Evolutionary conservation across 148 eudicot genomes (phyloP).

Genomic region (Rhododendron ovatum): DNA sequence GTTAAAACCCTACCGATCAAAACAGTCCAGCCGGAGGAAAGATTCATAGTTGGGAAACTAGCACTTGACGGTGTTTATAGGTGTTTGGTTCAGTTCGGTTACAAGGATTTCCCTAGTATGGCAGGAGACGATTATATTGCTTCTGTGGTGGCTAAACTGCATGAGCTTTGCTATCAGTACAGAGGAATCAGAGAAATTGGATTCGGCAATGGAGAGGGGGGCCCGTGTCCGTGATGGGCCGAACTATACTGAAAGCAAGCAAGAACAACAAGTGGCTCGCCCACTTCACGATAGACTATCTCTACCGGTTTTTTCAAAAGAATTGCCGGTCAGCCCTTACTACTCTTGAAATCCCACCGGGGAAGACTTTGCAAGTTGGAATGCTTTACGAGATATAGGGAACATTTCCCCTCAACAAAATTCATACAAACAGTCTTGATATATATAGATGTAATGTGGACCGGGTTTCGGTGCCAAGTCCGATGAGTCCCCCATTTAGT

Average conservation of each 20-base stretch:
- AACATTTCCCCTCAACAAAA: neutral
- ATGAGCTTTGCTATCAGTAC: neutral
- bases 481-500: neutral
- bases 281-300: slow-evolving; percentile 15
- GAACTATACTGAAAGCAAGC: slow-evolving; percentile 21
- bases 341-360: slow-evolving; percentile 9
- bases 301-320: slow-evolving; percentile 31
- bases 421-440: neutral
- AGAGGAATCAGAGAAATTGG: slow-evolving; percentile 9
- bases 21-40: slow-evolving; percentile 22
- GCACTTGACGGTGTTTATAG: slow-evolving; percentile 7
- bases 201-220: slow-evolving; percentile 10
- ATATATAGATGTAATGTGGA: neutral
- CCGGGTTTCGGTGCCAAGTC: neutral
- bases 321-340: slow-evolving; percentile 26
- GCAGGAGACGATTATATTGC: neutral
- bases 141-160: slow-evolving; percentile 8
- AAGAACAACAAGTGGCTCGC: slow-evolving; percentile 5
- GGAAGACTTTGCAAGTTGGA: slow-evolving; percentile 27
- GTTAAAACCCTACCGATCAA: slow-evolving; percentile 26
- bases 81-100: slow-evolving; percentile 17
- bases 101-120: slow-evolving; percentile 2
- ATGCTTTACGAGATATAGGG: slow-evolving; percentile 12
- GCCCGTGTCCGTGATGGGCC: slow-evolving; percentile 15
- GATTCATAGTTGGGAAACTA: slow-evolving; percentile 8